Evolutionary conservation across 495 filamentous ascomycete species (phyloP).

Genomic region (Xylaria nigripes): DNA sequence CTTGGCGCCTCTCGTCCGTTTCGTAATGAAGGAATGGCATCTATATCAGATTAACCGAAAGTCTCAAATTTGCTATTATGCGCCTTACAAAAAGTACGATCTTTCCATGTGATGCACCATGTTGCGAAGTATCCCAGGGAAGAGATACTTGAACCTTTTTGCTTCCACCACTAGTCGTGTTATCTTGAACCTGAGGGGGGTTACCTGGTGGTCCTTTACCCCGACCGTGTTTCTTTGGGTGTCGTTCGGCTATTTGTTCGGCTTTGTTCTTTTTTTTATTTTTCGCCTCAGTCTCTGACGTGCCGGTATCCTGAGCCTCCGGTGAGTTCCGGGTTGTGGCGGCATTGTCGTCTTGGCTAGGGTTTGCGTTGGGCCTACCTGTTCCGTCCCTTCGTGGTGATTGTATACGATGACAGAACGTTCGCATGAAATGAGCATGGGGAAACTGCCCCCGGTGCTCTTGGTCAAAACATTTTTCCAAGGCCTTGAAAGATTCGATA

Average conservation of each 20-base stretch:
- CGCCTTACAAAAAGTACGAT: constrained; percentile 47
- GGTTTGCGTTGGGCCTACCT: constrained; percentile 27
- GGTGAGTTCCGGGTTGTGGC: constrained; percentile 10
- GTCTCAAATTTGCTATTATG: not conserved
- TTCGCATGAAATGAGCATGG: constrained; percentile 62
- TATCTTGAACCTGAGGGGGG: constrained; percentile 17
- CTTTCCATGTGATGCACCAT: constrained; percentile 29
- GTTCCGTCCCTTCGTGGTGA: constrained; percentile 31
- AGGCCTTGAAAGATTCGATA: constrained; percentile 58
- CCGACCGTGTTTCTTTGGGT: constrained; percentile 24
- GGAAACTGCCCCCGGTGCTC: constrained; percentile 53
- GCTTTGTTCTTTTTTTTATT: constrained; percentile 33
- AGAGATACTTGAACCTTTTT: constrained; percentile 10
- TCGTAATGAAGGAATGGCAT: constrained; percentile 69
- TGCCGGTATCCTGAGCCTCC: constrained; percentile 23
- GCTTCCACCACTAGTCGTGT: constrained; percentile 7
- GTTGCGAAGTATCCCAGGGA: constrained; percentile 19
- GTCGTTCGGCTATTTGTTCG: constrained; percentile 25
- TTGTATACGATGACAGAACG: constrained; percentile 52
- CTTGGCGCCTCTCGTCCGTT: constrained; percentile 44
- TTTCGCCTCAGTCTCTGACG: constrained; percentile 33
- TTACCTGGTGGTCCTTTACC: constrained; percentile 24
- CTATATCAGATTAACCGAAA: constrained; percentile 13
- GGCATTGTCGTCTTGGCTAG: constrained; percentile 11
- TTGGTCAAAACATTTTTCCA: constrained; percentile 57